phyloP scores from a whole-genome alignment of 768 basidiomycete species.

The Mycena rosella region DNA sequence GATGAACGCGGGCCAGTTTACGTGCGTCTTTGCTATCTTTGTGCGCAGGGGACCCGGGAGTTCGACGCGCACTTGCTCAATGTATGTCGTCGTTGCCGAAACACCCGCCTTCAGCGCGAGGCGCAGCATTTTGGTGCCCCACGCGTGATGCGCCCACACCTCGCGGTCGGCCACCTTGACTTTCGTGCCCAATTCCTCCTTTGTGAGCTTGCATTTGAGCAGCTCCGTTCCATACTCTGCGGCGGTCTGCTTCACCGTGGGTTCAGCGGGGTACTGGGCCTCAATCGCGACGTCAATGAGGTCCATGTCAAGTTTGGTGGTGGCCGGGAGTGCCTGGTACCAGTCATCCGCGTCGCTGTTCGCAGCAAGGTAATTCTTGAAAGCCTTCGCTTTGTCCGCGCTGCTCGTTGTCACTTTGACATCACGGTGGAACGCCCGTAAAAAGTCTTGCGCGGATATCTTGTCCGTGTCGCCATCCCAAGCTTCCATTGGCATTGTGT shows the following conservation, averaged over 20 bases:
- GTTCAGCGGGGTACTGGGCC: conserved; percentile 2
- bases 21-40: conserved; percentile 8
- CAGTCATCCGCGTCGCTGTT: conserved; percentile 16
- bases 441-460: conserved; percentile 8
- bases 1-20: conserved; percentile 3
- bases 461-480: conserved; percentile 19
- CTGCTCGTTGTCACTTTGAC: not conserved
- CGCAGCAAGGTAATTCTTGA: not conserved
- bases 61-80: conserved; percentile 6
- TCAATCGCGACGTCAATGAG: conserved; percentile 3
- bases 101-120: conserved; percentile 3
- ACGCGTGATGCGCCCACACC: conserved; percentile 16
- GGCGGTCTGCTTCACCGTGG: conserved; percentile 1
- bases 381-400: conserved; percentile 9
- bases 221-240: not conserved
- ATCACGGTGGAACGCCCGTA: conserved; percentile 10
- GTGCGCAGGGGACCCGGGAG: conserved; percentile 9
- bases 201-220: not conserved
- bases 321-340: not conserved
- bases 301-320: conserved; percentile 8
- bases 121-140: conserved; percentile 9
- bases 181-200: conserved; percentile 14
- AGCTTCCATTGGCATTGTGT: conserved; percentile 8
- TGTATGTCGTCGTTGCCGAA: not conserved
- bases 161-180: conserved; percentile 3